Percentiles rank a stretch among this genome's conserved stretches.
These are phyloP conservation scores for Colletotrichum sp. DNA, from an alignment of 2,329 filamentous ascomycete genomes.

Conservation along the genomic window DNA sequence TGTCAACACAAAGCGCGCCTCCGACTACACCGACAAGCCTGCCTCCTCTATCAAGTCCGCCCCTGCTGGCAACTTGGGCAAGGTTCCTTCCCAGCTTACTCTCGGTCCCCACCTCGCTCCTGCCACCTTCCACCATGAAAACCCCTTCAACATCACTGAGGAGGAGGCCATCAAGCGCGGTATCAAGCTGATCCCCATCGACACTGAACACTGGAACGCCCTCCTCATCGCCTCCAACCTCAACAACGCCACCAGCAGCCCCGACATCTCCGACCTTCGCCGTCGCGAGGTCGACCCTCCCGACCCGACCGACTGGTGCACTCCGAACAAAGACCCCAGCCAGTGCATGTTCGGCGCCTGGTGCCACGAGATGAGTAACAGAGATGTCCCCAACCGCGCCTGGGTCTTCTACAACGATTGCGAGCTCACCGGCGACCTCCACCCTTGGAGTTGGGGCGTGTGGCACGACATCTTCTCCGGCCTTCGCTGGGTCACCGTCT, in stretches of 20 bases:
- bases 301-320: constrained; percentile 11
- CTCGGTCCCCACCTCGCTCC: constrained; percentile 1
- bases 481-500: constrained; percentile 11
- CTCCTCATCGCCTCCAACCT: not conserved
- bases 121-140: not conserved
- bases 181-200: constrained; percentile 7
- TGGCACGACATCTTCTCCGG: constrained; percentile 4
- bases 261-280: not conserved
- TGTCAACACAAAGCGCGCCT: not conserved
- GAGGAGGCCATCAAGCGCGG: constrained; percentile 3
- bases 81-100: not conserved
- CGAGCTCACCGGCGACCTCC: not conserved
- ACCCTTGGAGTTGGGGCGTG: not conserved
- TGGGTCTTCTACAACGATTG: constrained; percentile 14
- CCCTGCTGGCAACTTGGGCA: not conserved
- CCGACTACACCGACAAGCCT: not conserved
- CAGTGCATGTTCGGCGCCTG: constrained; percentile 12
- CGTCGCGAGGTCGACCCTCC: not conserved
- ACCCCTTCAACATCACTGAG: constrained; percentile 5
- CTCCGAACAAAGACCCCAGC: not conserved
- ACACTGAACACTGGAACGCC: constrained; percentile 1
- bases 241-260: not conserved
- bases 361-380: not conserved
- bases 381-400: not conserved
- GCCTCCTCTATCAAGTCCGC: not conserved